phyloP scores from a whole-genome alignment of 2,329 filamentous ascomycete genomes.

The Fusarium sp. region DNA sequence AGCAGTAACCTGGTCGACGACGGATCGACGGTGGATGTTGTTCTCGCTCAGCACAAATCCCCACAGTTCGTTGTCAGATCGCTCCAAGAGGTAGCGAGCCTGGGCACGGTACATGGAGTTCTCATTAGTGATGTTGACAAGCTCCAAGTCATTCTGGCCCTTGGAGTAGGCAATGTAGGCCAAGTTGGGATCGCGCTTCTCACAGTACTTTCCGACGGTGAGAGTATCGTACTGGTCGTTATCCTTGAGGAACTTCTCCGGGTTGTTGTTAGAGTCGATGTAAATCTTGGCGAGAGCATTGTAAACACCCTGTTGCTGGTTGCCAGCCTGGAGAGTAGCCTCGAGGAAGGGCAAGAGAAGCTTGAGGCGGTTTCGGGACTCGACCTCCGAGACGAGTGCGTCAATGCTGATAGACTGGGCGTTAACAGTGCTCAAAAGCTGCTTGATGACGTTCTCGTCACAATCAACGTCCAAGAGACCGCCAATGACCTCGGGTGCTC shows the following conservation, averaged over 20 bases:
- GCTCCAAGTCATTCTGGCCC: slow-evolving; percentile 95
- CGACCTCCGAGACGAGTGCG: slow-evolving; percentile 93
- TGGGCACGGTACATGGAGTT: slow-evolving; percentile 99
- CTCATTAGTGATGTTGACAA: slow-evolving; percentile 98
- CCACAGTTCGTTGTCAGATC: slow-evolving; percentile 92
- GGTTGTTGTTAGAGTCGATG: slow-evolving; percentile 98
- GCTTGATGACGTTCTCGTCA: slow-evolving; percentile 96
- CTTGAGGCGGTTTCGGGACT: slow-evolving; percentile 95
- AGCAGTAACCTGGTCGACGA: slow-evolving; percentile 95
- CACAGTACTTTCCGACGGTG: slow-evolving; percentile 95
- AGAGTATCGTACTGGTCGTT: slow-evolving; percentile 97
- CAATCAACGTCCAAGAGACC: slow-evolving; percentile 96
- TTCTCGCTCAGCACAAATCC: slow-evolving; percentile 93
- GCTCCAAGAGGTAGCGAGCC: slow-evolving; percentile 92
- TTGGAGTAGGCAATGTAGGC: slow-evolving; percentile 96
- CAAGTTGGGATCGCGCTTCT: slow-evolving; percentile 96
- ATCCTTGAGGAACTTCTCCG: slow-evolving; percentile 96
- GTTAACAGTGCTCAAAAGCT: slow-evolving; percentile 85
- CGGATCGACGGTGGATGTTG: slow-evolving; percentile 92
- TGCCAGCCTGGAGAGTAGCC: slow-evolving; percentile 86
- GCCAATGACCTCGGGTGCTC: slow-evolving; percentile 92
- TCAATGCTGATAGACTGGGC: slow-evolving; percentile 90
- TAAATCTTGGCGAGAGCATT: slow-evolving; percentile 99
- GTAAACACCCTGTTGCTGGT: slow-evolving; percentile 96
- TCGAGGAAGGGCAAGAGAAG: slow-evolving; percentile 96